A percentile compares a stretch with the other conserved stretches of the same genome.
Evolutionary conservation across 345 rosid genomes (phyloP).

Genomic region (Sonneratia caseolaris): DNA sequence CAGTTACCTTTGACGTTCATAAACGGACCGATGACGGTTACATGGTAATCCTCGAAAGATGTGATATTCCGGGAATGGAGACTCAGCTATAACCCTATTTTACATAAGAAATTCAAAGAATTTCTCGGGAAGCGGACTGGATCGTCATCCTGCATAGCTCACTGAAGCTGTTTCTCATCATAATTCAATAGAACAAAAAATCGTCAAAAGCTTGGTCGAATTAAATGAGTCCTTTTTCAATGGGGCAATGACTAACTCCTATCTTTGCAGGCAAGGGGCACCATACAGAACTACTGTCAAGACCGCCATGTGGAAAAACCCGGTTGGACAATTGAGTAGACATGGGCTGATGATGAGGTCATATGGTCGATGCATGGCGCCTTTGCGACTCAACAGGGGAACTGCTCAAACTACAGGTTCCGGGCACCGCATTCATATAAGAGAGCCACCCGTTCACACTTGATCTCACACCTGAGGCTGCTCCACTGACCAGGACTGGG

Average conservation of each 20-base stretch:
- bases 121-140: background rate
- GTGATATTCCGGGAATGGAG: background rate
- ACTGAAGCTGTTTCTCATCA: background rate
- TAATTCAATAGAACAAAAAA: background rate
- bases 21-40: conserved; percentile 34
- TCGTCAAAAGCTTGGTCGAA: background rate
- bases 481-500: conserved; percentile 17
- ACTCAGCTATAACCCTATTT: background rate
- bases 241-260: background rate
- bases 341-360: conserved; percentile 34
- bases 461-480: conserved; percentile 30
- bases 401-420: conserved; percentile 27
- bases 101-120: too few relatives aligned
- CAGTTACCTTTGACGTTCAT: conserved; percentile 36
- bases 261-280: conserved; percentile 39
- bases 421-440: conserved; percentile 36
- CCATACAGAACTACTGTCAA: conserved; percentile 38
- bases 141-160: background rate
- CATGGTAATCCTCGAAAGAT: conserved; percentile 24
- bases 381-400: conserved; percentile 42
- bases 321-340: conserved; percentile 53
- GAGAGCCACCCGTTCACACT: conserved; percentile 26
- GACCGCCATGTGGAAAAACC: conserved; percentile 37
- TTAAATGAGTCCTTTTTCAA: background rate
- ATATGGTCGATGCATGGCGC: conserved; percentile 47